These are phyloP conservation scores for Tephrocybe sp. DNA, from an alignment of 768 basidiomycete genomes.

Conservation along the genomic window DNA sequence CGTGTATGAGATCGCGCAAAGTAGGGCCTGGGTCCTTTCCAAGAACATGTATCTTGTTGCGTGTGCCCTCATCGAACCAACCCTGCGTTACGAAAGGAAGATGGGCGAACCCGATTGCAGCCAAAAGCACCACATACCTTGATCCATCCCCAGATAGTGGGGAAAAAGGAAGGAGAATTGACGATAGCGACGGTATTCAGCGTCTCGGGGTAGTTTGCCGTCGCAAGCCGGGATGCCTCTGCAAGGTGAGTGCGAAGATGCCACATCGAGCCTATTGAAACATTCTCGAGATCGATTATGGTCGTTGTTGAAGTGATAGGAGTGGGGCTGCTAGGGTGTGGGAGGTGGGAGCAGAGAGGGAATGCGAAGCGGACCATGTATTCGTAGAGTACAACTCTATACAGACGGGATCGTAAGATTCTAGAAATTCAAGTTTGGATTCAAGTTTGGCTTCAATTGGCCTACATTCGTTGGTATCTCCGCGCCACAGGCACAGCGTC, in stretches of 20 bases:
- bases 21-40: constrained; percentile 56
- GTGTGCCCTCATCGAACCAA: constrained; percentile 81
- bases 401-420: background rate
- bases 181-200: constrained; percentile 66
- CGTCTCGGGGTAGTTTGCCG: constrained; percentile 83
- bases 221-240: constrained; percentile 72
- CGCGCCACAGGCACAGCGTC: constrained; percentile 50
- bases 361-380: constrained; percentile 64
- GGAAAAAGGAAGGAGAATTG: constrained; percentile 82
- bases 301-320: constrained; percentile 62
- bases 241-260: constrained; percentile 68
- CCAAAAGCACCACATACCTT: constrained; percentile 43
- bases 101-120: background rate
- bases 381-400: constrained; percentile 67
- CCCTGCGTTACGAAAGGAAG: constrained; percentile 34
- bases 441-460: background rate
- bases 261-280: constrained; percentile 70
- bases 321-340: constrained; percentile 48
- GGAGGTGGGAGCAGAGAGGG: constrained; percentile 61
- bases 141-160: constrained; percentile 83
- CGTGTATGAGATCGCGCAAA: constrained; percentile 49
- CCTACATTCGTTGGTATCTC: constrained; percentile 72
- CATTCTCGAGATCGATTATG: constrained; percentile 72
- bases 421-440: background rate
- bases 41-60: constrained; percentile 75